Conservation (phyloP, 1,139 yeast genomes). For the Yamadazyma dushanensis region DNA sequence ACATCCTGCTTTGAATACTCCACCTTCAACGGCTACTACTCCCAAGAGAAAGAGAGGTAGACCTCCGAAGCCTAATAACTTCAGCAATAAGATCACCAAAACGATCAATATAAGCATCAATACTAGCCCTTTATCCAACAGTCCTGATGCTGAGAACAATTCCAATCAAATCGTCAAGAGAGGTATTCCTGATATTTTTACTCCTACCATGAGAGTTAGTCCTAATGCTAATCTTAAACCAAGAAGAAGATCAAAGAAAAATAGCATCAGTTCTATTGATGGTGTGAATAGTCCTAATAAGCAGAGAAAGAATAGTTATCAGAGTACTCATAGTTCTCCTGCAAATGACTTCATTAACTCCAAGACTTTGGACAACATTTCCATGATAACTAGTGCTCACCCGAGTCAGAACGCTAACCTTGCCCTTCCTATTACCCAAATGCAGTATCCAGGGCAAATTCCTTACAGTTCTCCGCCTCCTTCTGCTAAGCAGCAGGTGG, state of each 20-base stretch:
- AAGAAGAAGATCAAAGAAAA: slow-evolving; percentile 16
- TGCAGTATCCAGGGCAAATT: not conserved
- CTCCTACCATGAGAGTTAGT: slow-evolving; percentile 48
- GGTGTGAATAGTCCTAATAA: slow-evolving; percentile 8
- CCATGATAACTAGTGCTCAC: slow-evolving; percentile 21
- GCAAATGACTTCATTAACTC: slow-evolving; percentile 23
- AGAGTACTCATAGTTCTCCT: slow-evolving; percentile 10
- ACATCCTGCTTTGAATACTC: slow-evolving; percentile 3
- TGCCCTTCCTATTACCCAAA: slow-evolving; percentile 2
- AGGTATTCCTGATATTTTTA: slow-evolving; percentile 49
- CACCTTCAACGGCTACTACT: slow-evolving; percentile 17
- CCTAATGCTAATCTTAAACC: slow-evolving; percentile 24
- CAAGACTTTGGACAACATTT: slow-evolving; percentile 39
- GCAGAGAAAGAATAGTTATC: slow-evolving; percentile 4
- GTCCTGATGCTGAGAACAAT: slow-evolving; percentile 38
- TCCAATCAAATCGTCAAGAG: slow-evolving; percentile 40
- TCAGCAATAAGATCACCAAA: slow-evolving; percentile 40
- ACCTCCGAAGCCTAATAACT: slow-evolving; percentile 48
- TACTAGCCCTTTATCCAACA: slow-evolving; percentile 31
- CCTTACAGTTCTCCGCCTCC: slow-evolving; percentile 22
- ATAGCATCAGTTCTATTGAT: slow-evolving; percentile 13
- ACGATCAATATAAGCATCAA: slow-evolving; percentile 46
- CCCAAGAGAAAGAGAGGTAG: slow-evolving; percentile 46
- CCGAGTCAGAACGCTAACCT: slow-evolving; percentile 5
- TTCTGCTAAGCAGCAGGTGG: slow-evolving; percentile 11